phyloP scores from a whole-genome alignment of 345 rosid genomes.

The Erodium maritimum region DNA sequence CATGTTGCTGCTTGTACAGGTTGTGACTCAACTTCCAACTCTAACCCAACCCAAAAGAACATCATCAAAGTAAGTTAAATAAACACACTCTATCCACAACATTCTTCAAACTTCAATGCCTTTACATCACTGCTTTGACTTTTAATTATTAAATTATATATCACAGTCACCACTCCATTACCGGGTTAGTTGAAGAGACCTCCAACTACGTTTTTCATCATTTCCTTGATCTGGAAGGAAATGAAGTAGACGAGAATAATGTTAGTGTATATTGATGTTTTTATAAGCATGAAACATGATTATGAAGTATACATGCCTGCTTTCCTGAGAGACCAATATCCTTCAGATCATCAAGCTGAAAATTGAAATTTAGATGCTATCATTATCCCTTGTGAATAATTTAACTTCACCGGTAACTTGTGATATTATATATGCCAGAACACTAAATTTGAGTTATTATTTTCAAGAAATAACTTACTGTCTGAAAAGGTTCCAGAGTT shows the following conservation, averaged over 20 bases:
- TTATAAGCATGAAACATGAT: background rate
- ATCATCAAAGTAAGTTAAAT: background rate
- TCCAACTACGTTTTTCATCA: slow-evolving; percentile 23
- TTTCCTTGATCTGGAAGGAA: slow-evolving; percentile 22
- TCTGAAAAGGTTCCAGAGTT: slow-evolving; percentile 52
- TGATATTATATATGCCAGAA: background rate
- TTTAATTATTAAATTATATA: too few species aligned
- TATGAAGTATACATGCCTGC: slow-evolving; percentile 30
- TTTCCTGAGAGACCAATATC: slow-evolving; percentile 63
- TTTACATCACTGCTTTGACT: background rate
- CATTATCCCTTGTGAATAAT: too few species aligned
- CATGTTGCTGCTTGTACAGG: background rate
- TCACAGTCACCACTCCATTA: background rate
- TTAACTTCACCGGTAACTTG: too few species aligned
- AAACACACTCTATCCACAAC: background rate
- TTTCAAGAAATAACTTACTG: slow-evolving; percentile 25
- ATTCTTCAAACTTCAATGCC: background rate
- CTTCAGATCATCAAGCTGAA: slow-evolving; percentile 58
- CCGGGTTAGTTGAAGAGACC: slow-evolving; percentile 16
- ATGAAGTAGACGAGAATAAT: background rate
- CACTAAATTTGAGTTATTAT: background rate
- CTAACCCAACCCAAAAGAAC: background rate
- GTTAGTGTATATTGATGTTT: background rate
- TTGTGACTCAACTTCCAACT: background rate
- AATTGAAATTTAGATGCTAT: background rate